Base-by-base conservation (phyloP, 371 early-diverging fungal species). In the Mortierella sp. region DNA sequence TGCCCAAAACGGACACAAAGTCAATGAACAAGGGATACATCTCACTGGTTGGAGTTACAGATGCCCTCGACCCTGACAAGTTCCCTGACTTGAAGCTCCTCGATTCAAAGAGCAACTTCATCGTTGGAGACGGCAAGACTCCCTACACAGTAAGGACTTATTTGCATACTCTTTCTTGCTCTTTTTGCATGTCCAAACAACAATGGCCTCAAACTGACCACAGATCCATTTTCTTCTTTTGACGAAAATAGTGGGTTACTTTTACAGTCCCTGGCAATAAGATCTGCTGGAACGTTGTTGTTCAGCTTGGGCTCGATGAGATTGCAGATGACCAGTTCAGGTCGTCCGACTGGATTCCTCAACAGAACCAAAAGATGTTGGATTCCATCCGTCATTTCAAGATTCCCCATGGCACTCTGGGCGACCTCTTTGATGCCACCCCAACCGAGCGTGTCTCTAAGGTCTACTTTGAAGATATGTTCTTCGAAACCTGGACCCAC, bases 401-500 rank as follows among this genome's bases (percentile, higher is more conserved):
- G 31, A 71, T 69, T 0, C 61, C 68, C 0, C 66, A 34, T 19
- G 70, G 75, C 19, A 68, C 22, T 3, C 22, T 79, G 29, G 72
- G 76, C 7, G 68, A 67, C 8, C 8, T 79, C 19, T 65, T 79
- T 14, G 76, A 75, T 40, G 68, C 52, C 8, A 79, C 80, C 0
- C 72, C 72, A 1, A 26, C 31, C 22, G 72, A 75, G 9, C 37
- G 29, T 34, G 65, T 79, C 2, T 48, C 63, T 10, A 68, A 68
- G 47, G 77, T 80, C 7, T 70, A 64, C n/a, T 34, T 80, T 19
- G 81, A 77, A 19, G 81, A 76, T 19, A 76, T 47, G 47, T 2
- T 76, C 2, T 80, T 61, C 37, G 73, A 76, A 40, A 80, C 81
- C 13, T 80, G 81, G 81, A 47, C 73, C 47, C 48, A 68, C 67